Percentiles rank a stretch among this genome's conserved stretches.
Conservation (phyloP, 495 filamentous ascomycete species). For the Trichoderma orchidacearum region DNA sequence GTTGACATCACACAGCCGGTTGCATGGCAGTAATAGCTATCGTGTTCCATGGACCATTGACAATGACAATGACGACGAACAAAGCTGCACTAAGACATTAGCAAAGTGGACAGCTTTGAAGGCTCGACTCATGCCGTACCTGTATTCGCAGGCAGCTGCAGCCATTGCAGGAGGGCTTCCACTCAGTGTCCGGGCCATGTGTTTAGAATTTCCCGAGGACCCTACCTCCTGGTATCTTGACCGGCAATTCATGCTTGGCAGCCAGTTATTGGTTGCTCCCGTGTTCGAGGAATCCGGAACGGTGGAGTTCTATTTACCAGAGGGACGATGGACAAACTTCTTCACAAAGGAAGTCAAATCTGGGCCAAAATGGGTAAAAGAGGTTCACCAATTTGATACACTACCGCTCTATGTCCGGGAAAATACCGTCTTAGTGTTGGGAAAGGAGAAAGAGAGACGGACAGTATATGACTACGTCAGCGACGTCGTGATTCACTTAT, state of each 20-base stretch:
- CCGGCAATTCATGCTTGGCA: constrained; percentile 53
- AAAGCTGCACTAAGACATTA: constrained; percentile 39
- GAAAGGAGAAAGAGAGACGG: constrained; percentile 26
- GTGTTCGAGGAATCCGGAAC: constrained; percentile 44
- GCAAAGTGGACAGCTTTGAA: constrained; percentile 46
- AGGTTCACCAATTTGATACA: constrained; percentile 30
- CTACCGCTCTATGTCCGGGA: constrained; percentile 36
- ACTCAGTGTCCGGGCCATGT: constrained; percentile 43
- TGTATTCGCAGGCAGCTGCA: constrained; percentile 38
- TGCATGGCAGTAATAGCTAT: constrained; percentile 54
- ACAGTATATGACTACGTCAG: constrained; percentile 35
- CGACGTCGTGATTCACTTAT: constrained; percentile 29
- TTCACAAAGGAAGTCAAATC: constrained; percentile 28
- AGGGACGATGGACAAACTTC: constrained; percentile 42
- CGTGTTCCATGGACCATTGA: constrained; percentile 63
- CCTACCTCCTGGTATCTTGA: constrained; percentile 49
- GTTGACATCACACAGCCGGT: constrained; percentile 50
- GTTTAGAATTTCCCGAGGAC: constrained; percentile 52
- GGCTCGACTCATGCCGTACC: constrained; percentile 48
- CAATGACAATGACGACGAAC: constrained; percentile 30
- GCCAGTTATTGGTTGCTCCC: constrained; percentile 43
- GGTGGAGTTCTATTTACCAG: constrained; percentile 50
- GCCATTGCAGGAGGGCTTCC: constrained; percentile 35
- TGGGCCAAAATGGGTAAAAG: constrained; percentile 34
- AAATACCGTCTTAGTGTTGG: constrained; percentile 32